phyloP scores from a whole-genome alignment of 2,329 filamentous ascomycete species.

The Curvularia spicifera region DNA sequence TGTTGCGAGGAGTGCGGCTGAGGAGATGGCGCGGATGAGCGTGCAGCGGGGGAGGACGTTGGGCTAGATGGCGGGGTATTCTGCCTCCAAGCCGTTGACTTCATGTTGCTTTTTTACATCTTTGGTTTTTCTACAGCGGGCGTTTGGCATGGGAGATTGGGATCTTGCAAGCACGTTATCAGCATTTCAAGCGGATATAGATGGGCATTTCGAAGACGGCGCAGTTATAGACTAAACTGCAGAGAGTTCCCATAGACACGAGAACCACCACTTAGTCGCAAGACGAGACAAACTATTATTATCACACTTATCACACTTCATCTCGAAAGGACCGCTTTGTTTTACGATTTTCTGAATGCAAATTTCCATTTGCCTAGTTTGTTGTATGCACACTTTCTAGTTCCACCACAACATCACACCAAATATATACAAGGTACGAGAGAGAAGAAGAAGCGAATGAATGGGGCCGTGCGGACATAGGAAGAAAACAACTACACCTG shows the following conservation, averaged over 20 bases:
- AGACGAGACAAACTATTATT: neutral
- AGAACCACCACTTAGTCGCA: neutral
- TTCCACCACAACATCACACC: neutral
- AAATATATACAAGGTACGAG: conserved; percentile 21
- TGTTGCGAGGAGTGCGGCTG: conserved; percentile 11
- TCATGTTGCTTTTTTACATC: neutral
- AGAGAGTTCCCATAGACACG: no score
- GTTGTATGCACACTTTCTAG: conserved; percentile 19
- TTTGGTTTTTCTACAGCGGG: neutral
- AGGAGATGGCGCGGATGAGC: conserved; percentile 13
- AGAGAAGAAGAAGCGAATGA: conserved; percentile 16
- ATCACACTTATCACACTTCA: neutral
- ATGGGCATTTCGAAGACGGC: neutral
- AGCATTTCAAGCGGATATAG: neutral
- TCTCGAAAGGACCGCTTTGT: neutral
- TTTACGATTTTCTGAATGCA: conserved; percentile 13
- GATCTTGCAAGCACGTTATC: neutral
- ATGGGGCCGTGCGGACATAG: neutral
- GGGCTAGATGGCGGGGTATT: neutral
- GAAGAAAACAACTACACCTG: neutral
- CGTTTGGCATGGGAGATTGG: neutral
- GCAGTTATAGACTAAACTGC: neutral
- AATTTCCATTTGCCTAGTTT: conserved; percentile 15
- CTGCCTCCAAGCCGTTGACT: neutral
- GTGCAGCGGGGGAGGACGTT: neutral